Evolutionary conservation across 176 grass and related monocot genomes (phyloP), one percentile per base, ranked within the genome.

Genomic region (Eleusine coracana): DNA sequence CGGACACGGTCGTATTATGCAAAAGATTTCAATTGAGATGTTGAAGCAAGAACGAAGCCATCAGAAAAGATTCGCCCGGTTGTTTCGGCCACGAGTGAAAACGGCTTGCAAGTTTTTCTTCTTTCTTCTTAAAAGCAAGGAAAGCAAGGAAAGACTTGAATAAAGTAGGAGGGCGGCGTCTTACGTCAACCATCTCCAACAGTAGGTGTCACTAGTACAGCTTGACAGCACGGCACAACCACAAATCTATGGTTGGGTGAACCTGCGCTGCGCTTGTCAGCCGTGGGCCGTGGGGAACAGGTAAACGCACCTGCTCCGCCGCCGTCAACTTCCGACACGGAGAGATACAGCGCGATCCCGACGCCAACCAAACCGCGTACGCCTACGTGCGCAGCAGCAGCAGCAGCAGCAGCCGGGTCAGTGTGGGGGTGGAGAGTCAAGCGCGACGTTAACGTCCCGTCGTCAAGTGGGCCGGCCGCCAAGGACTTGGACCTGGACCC

Each of bases 401-500:
- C 70, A 59, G 31, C 31, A 31, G 31, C 31, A 31, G 31, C 31
- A 31, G 31, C 31, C 31, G 31, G 31, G 31, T 31, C 31, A 31
- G 31, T 31, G 31, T 31, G 31, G 31, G 31, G 41, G 65, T 25
- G 38, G 64, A n/a, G 66, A 66, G 23, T 28, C 25, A 63, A 13
- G 25, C 10, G 4, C 10, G 60, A 63, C 60, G 60, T 63, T 29
- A 63, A 13, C 60, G 13, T 12, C 12, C 60, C 65, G 78, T 75
- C 44, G 73, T 75, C 71, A 55, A 54, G 81, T 67, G 86, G 74
- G 56, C 27, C 54, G 52, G 52, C 34, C 4, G 80, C 38, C 45
- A 68, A 62, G 67, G 67, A 90, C 83, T 66, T 82, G 88, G 79
- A 82, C 79, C 59, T 66, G 71, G 58, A 69, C 80, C 20, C 68